Evolutionary conservation across 345 rosid genomes (phyloP).

Genomic region (Eucalyptus pauciflora): DNA sequence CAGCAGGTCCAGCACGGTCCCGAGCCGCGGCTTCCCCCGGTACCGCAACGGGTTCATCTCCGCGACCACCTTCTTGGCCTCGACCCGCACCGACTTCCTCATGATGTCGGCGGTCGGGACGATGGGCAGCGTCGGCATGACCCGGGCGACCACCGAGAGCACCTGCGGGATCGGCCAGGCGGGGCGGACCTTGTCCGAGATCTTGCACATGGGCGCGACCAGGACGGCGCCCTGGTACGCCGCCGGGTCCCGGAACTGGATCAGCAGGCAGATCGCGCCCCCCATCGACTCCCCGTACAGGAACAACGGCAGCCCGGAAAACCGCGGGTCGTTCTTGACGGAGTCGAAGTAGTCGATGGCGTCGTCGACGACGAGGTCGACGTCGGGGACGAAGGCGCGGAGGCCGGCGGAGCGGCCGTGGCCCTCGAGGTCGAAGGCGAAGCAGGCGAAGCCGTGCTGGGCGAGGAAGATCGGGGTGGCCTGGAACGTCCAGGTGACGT

Average conservation of each 20-base stretch:
- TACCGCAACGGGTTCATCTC: conserved; percentile 60
- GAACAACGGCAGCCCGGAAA: conserved; percentile 40
- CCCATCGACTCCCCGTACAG: conserved; percentile 85
- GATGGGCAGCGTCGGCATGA: conserved; percentile 68
- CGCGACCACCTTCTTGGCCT: conserved; percentile 45
- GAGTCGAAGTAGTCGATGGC: conserved; percentile 37
- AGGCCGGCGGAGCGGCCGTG: conserved; percentile 74
- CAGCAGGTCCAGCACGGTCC: conserved; percentile 60
- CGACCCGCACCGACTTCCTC: conserved; percentile 45
- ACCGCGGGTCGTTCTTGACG: conserved; percentile 21
- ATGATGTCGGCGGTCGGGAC: conserved; percentile 65
- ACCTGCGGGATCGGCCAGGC: conserved; percentile 68
- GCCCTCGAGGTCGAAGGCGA: conserved; percentile 74
- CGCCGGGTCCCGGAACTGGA: conserved; percentile 38
- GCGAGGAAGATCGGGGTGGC: conserved; percentile 63
- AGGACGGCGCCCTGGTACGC: conserved; percentile 61
- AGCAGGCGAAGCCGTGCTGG: conserved; percentile 70
- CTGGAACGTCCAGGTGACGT: conserved; percentile 80
- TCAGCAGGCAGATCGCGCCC: conserved; percentile 55
- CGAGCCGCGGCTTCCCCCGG: conserved; percentile 66
- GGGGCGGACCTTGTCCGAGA: conserved; percentile 64
- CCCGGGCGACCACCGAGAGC: conserved; percentile 34
- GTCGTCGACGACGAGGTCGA: conserved; percentile 60
- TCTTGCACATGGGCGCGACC: conserved; percentile 84
- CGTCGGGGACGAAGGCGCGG: conserved; percentile 46